Conservation (phyloP, 768 basidiomycete genomes). For the Phlegmacium glaucopus region DNA sequence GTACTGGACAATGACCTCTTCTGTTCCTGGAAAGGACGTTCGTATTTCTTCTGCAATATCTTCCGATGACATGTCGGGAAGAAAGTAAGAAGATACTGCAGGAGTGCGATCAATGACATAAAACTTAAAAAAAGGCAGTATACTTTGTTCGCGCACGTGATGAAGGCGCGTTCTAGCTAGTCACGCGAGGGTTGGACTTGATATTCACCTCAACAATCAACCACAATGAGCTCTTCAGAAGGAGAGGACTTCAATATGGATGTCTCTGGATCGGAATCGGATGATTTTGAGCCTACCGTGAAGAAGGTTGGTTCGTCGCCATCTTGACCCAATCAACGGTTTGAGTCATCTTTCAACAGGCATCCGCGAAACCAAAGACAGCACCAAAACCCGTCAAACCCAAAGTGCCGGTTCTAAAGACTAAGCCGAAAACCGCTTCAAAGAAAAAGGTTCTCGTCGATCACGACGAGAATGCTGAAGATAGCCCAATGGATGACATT, state of each 20-base stretch:
- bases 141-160: not conserved
- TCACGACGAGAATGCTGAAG: slow-evolving; percentile 60
- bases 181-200: slow-evolving; percentile 8
- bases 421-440: slow-evolving; percentile 49
- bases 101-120: too few relatives aligned
- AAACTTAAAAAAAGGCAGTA: not conserved
- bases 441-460: slow-evolving; percentile 74
- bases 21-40: slow-evolving; percentile 64
- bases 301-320: slow-evolving; percentile 41
- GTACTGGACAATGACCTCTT: slow-evolving; percentile 84
- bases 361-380: slow-evolving; percentile 27
- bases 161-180: slow-evolving; percentile 16
- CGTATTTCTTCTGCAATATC: slow-evolving; percentile 83
- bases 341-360: slow-evolving; percentile 12
- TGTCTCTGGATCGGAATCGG: slow-evolving; percentile 62
- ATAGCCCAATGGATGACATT: slow-evolving; percentile 41
- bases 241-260: slow-evolving; percentile 65
- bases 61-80: slow-evolving; percentile 53
- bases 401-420: slow-evolving; percentile 37
- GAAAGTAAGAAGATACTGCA: too few relatives aligned
- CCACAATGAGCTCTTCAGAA: slow-evolving; percentile 70
- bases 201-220: not conserved
- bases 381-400: slow-evolving; percentile 42
- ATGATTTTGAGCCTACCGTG: slow-evolving; percentile 56
- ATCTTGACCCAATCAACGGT: not conserved